Base-by-base conservation (phyloP, 192 early-diverging fungal species). In the Rhizophagus sp. region DNA sequence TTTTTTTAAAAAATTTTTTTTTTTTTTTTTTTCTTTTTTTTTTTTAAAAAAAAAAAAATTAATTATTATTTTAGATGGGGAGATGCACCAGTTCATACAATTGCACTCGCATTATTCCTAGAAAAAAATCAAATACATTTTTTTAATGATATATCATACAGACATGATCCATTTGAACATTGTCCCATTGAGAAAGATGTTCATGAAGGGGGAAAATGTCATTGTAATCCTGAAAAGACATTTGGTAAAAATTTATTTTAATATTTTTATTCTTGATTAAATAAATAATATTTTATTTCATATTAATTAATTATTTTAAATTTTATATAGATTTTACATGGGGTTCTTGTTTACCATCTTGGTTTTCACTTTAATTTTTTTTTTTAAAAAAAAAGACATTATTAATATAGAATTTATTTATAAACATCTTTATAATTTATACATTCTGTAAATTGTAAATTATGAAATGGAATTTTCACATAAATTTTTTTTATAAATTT, bases 101-200 rank as follows among this genome's bases (percentile, higher is more conserved):
- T 94, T 62, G 90, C 87, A 22, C 90, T 85, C n/a, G 89, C 88
- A 7, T 63, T 94, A 64, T 88, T 90, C 75, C 71, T 94, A 61
- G 81, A 89, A 33, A 88, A 91, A 76, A 84, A 85, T 39, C 87
- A 94, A 62, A 90, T 95, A 66, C 92, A 93, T 66, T 94, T 90
- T 79, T 94, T 94, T 81, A 87, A 94, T 79, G 91, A 94, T 67
- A 91, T 94, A 72, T 92, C 90, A 2, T 94, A 94, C 75, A 80
- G 83, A 41, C 95, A 96, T 79, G 84, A 85, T 8, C 88, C 90
- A 64, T 92, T 90, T 79, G 85, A 87, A 74, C 92, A 94, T 81
- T 96, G 95, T 83, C 93, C 94, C 3, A 86, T 87, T 49, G 86
- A 90, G 62, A 80, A 81, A 17, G 80, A 82, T 25, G 69, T 85